Evolutionary conservation across 306 rosid genomes (phyloP), one percentile per base, ranked within the genome.

Genomic region (Ceratonia siliqua): DNA sequence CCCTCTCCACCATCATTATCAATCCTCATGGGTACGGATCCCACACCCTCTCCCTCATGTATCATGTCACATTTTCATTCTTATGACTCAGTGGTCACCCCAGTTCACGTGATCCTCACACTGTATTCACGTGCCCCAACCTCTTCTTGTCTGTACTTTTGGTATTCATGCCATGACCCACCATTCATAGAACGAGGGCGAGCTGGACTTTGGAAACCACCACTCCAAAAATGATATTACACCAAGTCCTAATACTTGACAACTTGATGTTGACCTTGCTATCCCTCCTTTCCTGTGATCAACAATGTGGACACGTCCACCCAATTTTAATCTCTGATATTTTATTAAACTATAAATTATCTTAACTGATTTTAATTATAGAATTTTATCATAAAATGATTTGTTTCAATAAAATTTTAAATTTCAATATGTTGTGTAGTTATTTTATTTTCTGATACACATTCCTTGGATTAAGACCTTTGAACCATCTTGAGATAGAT

Each of bases 91-190:
- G 32, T 11, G 39, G 36, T 27, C 20, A 68, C 71, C 62, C 46
- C 42, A 59, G 70, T 75, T 75, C 90, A 84, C 86, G 89, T 84
- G 93, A 62, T 52, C 0, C 2, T 65, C 86, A 61, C 77, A n/a
- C 30, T 55, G 8, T 0, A 0, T 82, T 84, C 94, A 87, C 89
- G 85, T 86, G 94, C 71, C 52, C 13, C 32, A 1, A 45, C 56
- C 36, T 69, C 27, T 32, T 52, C 57, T 43, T 86, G 89, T 89
- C 89, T 72, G 75, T 67, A 59, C 79, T 56, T 62, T 78, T 59
- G 24, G 10, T 18, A 2, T 3, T 62, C 48, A 28, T 10, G 14
- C 54, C 48, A 28, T 10, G 14, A 63, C 11, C 12, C 12, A 67
- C 48, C 13, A 7, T 64, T 62, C 27, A 20, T 2, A 0, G 55